Conservation (phyloP, 177 flowering plant genomes). For the Tripterygium wilfordii region DNA sequence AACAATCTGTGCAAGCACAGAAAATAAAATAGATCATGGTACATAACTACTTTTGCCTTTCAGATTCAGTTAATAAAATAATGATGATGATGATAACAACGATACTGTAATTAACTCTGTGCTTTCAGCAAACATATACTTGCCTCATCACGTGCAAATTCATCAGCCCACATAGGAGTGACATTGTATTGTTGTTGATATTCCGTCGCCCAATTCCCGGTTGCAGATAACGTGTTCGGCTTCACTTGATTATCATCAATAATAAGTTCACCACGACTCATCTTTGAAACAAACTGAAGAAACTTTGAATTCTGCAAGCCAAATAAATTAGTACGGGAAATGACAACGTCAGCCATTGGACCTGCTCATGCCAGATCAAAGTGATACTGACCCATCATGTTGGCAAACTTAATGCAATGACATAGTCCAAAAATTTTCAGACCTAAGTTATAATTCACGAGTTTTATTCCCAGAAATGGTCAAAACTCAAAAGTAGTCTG, state of each 20-base stretch:
- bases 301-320: constrained; percentile 83
- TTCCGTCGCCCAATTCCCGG: constrained; percentile 86
- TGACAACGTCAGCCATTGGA: too few species aligned
- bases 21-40: not conserved
- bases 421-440: too few species aligned
- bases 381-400: too few species aligned
- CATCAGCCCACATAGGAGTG: constrained; percentile 70
- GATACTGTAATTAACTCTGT: not conserved
- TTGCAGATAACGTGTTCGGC: constrained; percentile 33
- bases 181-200: constrained; percentile 62
- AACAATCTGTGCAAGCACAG: not conserved
- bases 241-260: constrained; percentile 93
- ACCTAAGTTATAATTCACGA: too few species aligned
- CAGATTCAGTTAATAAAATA: not conserved
- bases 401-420: too few species aligned
- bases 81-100: not conserved
- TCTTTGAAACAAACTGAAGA: constrained; percentile 95
- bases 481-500: too few species aligned
- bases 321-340: not conserved
- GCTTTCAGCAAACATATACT: constrained; percentile 14
- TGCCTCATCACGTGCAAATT: constrained; percentile 52
- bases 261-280: constrained; percentile 97
- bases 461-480: too few species aligned
- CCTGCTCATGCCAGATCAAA: too few species aligned
- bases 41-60: not conserved